Evolutionary conservation across 495 filamentous ascomycete species (phyloP), one percentile per base, ranked within the genome.

Genomic region (Arthonia radiata): DNA sequence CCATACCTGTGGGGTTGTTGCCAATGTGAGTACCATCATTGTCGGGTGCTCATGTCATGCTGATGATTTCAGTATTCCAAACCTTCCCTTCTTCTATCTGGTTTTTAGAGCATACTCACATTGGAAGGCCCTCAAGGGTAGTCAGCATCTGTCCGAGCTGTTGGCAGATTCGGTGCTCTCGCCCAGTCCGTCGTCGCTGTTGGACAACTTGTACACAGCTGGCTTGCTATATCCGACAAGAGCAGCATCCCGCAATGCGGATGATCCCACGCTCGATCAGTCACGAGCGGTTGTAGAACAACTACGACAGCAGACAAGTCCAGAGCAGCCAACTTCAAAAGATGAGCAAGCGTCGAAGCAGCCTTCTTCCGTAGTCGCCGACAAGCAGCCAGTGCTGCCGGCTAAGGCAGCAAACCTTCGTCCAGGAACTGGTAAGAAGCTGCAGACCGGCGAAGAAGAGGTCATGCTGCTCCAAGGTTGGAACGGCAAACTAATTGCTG

Each of bases 81-180:
- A 93, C 43, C 56, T 97, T n/a, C 86, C 86, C 14, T 94, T 94
- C 54, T 93, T 94, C 54, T 99, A 94, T 42, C 55, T 93, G 11
- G 61, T 57, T 2, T 99, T 89, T 48, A 59, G 86, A 38, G 64
- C 64, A 34, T 73, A 56, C 49, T 71, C 67, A 29, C 68, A 74
- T 34, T 68, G 59, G 58, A 48, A 57, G 54, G 86, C 86, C 18
- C 50, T 89, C 21, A 61, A 63, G 13, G 86, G 86, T 15, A 83
- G 81, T 16, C 73, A 67, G 40, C 79, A 94, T 43, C 44, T 94
- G 3, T 59, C 80, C 31, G 89, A 72, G 34, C 63, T 94, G 5
- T 42, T 89, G 17, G 49, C 72, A 7, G 68, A 76, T 21, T 55
- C 67, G 10, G 57, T 91, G 11, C 43, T 89, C 15, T 53, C 57